phyloP scores from a whole-genome alignment of 768 basidiomycete species.

The Suillus clintonianus region DNA sequence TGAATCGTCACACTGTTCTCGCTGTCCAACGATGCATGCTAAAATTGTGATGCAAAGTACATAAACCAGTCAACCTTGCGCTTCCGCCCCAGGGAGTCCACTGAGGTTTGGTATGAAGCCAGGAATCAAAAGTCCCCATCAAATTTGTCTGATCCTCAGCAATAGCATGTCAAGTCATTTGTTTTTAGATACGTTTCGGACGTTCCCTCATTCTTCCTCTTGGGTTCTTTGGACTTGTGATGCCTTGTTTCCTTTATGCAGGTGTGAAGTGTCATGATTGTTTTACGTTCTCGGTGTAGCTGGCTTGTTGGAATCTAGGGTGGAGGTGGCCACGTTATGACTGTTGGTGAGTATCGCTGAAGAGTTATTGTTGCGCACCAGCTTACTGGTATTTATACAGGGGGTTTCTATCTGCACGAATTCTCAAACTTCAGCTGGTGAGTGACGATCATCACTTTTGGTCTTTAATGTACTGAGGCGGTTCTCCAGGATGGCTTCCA shows the following conservation, averaged over 20 bases:
- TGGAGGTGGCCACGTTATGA: conserved; percentile 72
- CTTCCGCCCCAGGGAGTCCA: no score
- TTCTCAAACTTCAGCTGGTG: conserved; percentile 62
- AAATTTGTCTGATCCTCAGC: no score
- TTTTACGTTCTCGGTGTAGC: background rate
- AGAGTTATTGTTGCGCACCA: background rate
- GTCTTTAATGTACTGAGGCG: background rate
- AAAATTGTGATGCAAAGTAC: no score
- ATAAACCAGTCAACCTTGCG: no score
- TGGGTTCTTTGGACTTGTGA: conserved; percentile 68
- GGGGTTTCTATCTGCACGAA: conserved; percentile 78
- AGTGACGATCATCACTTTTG: conserved; percentile 10
- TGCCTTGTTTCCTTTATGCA: conserved; percentile 70
- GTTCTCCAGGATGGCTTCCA: conserved; percentile 60
- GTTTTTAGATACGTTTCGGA: conserved; percentile 75
- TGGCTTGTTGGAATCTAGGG: conserved; percentile 35
- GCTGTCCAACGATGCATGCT: no score
- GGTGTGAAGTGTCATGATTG: conserved; percentile 13
- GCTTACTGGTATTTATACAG: conserved; percentile 27
- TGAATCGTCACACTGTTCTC: no score
- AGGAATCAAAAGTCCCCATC: no score
- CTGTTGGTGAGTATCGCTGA: conserved; percentile 44
- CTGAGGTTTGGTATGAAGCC: no score
- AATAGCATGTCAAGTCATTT: conserved; percentile 50
- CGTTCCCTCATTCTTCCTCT: conserved; percentile 69